Percentiles rank a stretch among this genome's conserved stretches.
These are phyloP conservation scores for Penicillium egyptiacum DNA, from an alignment of 495 filamentous ascomycete genomes.

Conservation along the genomic window DNA sequence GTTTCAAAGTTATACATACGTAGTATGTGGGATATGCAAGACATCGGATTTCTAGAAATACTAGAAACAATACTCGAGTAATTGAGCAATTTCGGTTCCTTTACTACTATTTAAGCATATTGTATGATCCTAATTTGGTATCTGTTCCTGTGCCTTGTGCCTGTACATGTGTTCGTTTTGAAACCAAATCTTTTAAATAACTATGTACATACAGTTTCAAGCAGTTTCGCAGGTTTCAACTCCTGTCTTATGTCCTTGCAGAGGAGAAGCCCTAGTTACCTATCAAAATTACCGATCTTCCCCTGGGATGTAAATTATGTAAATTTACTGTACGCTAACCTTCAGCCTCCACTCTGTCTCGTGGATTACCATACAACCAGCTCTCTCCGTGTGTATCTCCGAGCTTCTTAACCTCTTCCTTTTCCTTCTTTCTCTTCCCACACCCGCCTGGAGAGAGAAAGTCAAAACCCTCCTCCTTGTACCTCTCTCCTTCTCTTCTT, in stretches of 20 bases:
- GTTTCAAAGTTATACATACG: constrained; percentile 13
- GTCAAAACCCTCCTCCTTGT: constrained; percentile 38
- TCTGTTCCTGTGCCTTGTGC: not conserved
- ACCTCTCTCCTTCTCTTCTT: constrained; percentile 38
- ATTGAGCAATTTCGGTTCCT: not conserved
- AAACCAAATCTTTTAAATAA: not conserved
- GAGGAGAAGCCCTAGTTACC: constrained; percentile 13
- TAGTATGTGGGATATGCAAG: too few species aligned
- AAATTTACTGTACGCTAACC: constrained; percentile 3
- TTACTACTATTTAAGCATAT: not conserved
- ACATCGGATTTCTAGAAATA: constrained; percentile 1
- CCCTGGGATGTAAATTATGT: not conserved
- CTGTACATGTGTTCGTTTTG: not conserved
- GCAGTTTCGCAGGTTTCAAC: constrained; percentile 20
- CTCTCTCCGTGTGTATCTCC: constrained; percentile 31
- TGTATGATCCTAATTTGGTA: not conserved
- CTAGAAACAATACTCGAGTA: not conserved
- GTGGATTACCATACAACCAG: constrained; percentile 29
- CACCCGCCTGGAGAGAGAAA: constrained; percentile 54
- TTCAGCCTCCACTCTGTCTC: constrained; percentile 32
- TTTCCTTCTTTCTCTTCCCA: constrained; percentile 44
- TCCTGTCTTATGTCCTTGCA: constrained; percentile 26
- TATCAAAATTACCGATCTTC: constrained; percentile 9
- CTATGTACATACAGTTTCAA: not conserved
- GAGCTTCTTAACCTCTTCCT: constrained; percentile 35